Base-by-base conservation (phyloP, 192 early-diverging fungal species). In the Paraglomus occultum region DNA sequence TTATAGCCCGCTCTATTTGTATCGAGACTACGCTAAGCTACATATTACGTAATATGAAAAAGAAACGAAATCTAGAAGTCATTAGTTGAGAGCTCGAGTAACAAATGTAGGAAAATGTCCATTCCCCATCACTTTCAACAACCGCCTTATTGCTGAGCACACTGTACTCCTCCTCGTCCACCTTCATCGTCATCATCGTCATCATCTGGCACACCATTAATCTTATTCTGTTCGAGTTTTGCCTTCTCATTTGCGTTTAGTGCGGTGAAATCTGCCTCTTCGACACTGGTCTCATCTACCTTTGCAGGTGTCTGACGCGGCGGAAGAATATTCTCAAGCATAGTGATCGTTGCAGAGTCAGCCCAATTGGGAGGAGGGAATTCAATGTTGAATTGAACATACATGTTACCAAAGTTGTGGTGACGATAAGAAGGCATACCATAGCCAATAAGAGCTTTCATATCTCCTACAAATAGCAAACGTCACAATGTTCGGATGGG, bases 401-500 rank as follows among this genome's bases (percentile, higher is more conserved):
- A 97, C 23, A 99, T 79, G 80, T 94, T 94, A 57, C 98, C 98
- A 67, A 88, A 86, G 82, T 95, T 85, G 77, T 89, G 88, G 77
- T 88, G 85, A 75, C 93, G 91, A 77, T 93, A 89, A 66, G 86
- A 87, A 61, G 98, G 98, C 95, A 99, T 97, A 63, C 98, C 98
- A 84, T 99, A 94, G 72, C 85, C 84, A 63, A 78, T 80, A 54
- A 98, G 88, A 55, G 85, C 83, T 45, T 68, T 60, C 48, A 40
- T 49, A 45, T 44, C 48, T 4, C 18, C 64, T 70, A 58, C 46
- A 48, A 11, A 48, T 40, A 45, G 8, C 5, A 11, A 14, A 64
- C 14, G 11, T 51, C 31, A n/a, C 40, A 39, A 31, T 65, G 20
- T 42, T 38, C 12, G 15, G 14, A 22, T 42, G 10, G 38, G 14